A percentile compares a stretch with the other conserved stretches of the same genome.
Conservation (phyloP, 1,139 yeast species). For the Diutina rugosa region DNA sequence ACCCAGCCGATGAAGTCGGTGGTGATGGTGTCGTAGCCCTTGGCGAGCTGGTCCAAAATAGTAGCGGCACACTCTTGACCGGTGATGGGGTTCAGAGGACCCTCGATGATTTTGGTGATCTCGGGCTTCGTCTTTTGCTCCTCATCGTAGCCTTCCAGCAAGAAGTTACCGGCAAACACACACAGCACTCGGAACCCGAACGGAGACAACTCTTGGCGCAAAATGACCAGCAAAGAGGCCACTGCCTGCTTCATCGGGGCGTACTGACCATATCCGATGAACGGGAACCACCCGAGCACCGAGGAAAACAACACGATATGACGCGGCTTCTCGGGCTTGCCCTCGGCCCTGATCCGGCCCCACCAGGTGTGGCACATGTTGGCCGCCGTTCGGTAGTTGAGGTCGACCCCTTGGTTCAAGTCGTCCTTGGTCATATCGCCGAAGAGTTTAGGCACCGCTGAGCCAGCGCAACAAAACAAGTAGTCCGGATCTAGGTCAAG, state of each 20-base stretch:
- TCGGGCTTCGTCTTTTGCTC: constrained; percentile 82
- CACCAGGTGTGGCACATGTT: constrained; percentile 43
- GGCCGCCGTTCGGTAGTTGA: constrained; percentile 64
- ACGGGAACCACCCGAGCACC: constrained; percentile 70
- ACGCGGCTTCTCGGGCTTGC: constrained; percentile 18
- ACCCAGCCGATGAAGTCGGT: constrained; percentile 87
- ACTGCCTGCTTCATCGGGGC: constrained; percentile 85
- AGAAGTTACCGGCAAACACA: constrained; percentile 82
- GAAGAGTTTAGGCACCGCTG: constrained; percentile 70
- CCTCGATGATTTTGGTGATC: constrained; percentile 75
- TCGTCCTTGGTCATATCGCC: constrained; percentile 50
- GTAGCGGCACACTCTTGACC: constrained; percentile 55
- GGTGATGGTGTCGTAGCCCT: constrained; percentile 63
- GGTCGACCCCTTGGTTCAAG: constrained; percentile 45
- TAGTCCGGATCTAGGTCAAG: constrained; percentile 25
- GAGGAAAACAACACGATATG: constrained; percentile 74
- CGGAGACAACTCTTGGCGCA: constrained; percentile 72
- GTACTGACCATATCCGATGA: constrained; percentile 84
- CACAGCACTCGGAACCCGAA: constrained; percentile 49
- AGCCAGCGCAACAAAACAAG: constrained; percentile 81
- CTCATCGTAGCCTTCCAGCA: constrained; percentile 71
- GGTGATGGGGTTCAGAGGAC: constrained; percentile 61
- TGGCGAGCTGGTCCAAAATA: constrained; percentile 40
- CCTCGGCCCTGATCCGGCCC: background rate
- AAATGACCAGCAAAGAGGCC: constrained; percentile 55